Base-by-base conservation (phyloP, 306 rosid genomes). In the Ziziphus jujuba region DNA sequence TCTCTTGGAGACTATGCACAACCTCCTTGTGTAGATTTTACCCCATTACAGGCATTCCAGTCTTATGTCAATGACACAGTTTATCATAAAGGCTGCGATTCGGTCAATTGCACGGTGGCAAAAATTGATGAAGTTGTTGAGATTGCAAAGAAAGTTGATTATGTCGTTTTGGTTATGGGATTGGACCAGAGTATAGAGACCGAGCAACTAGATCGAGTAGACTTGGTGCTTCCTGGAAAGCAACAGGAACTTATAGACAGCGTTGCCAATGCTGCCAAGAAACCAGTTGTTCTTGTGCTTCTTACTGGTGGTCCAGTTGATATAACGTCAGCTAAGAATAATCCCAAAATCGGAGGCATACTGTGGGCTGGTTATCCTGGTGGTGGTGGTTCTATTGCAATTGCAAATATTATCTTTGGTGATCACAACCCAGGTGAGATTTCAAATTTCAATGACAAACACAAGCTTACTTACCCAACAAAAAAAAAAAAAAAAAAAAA, bases 301-400 rank as follows among this genome's bases (percentile, higher is more conserved):
- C 76, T 6, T n/a, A n/a, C n/a, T n/a, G n/a, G n/a, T n/a, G n/a
- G n/a, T n/a, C n/a, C n/a, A n/a, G n/a, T n/a, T n/a, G 99, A 93
- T 79, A 79, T 90, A 55, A 78, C 92, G 75, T 79, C 79, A 7
- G 90, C 95, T 3, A 93, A 90, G 81, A 7, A 72, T 76, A 45
- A 86, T 53, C 7, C 62, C 61, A 85, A 79, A 67, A 59, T 93
- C 31, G 95, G 99, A 69, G 78, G 99, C 72, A 93, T 90, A 70
- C 51, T 93, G 52, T 90, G 97, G 97, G 99, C 92, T 59, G 99
- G 99, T 74, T 93, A 93, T 83, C 97, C 96, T 0, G 97, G 98
- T 7, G 83, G 88, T 77, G 79, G 80, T 45, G 99, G 99, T 52
- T 95, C 91, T 54, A 66, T 65, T 61, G 99, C 99, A 2, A 73